A percentile compares a stretch with the other conserved stretches of the same genome.
Evolutionary conservation across 495 filamentous ascomycete genomes (phyloP).

Genomic region (Trichoderma reesei): DNA sequence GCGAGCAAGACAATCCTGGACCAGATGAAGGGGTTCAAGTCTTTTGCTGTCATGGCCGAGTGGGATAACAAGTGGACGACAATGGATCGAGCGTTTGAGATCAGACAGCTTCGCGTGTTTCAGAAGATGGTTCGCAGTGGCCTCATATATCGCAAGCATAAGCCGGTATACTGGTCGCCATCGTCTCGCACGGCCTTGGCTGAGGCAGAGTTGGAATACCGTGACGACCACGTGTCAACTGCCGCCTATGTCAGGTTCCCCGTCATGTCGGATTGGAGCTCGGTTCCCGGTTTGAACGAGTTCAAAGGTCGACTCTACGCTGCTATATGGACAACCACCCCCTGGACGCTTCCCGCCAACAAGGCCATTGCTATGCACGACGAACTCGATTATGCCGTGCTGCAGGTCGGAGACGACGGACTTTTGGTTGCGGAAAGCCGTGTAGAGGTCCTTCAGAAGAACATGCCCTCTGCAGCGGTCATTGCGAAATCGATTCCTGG

Average conservation of each 20-base stretch:
- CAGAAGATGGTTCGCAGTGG: slow-evolving; percentile 74
- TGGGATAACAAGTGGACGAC: slow-evolving; percentile 91
- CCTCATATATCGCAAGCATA: slow-evolving; percentile 76
- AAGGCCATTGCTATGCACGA: slow-evolving; percentile 70
- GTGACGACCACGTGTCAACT: slow-evolving; percentile 68
- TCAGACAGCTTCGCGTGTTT: slow-evolving; percentile 77
- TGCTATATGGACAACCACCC: slow-evolving; percentile 94
- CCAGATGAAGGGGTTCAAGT: slow-evolving; percentile 74
- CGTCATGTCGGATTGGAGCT: slow-evolving; percentile 42
- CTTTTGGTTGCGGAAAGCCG: slow-evolving; percentile 53
- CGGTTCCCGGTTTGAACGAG: slow-evolving; percentile 24
- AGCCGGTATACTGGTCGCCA: slow-evolving; percentile 95
- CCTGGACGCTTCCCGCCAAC: slow-evolving; percentile 95
- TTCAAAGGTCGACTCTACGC: slow-evolving; percentile 45
- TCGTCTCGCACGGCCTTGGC: slow-evolving; percentile 84
- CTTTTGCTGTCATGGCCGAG: slow-evolving; percentile 86
- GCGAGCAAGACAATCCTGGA: slow-evolving; percentile 62
- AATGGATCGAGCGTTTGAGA: slow-evolving; percentile 82
- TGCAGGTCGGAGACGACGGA: slow-evolving; percentile 46
- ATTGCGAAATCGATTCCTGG: slow-evolving; percentile 54
- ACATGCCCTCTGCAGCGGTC: slow-evolving; percentile 25
- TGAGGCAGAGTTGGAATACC: slow-evolving; percentile 94
- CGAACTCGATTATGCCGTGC: slow-evolving; percentile 62
- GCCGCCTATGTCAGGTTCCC: slow-evolving; percentile 79
- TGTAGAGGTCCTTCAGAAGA: slow-evolving; percentile 31